These are phyloP conservation scores for Aschersonia sp. DNA, from an alignment of 2,329 filamentous ascomycete genomes.

Conservation along the genomic window DNA sequence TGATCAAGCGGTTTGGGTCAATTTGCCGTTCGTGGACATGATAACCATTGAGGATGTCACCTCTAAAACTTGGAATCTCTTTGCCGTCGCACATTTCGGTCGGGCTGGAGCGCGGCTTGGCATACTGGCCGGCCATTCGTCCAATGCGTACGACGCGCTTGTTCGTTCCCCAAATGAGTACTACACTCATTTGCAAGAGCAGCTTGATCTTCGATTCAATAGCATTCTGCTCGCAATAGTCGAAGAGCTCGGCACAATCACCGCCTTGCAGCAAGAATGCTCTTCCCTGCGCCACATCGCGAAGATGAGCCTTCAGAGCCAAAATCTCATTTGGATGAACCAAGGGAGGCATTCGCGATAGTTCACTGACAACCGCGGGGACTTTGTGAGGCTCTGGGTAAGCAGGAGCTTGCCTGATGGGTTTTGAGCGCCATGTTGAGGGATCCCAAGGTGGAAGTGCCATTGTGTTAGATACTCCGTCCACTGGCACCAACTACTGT, in stretches of 20 bases:
- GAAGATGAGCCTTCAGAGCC: constrained; percentile 62
- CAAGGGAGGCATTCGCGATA: constrained; percentile 58
- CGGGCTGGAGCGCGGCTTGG: constrained; percentile 83
- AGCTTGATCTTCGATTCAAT: constrained; percentile 97
- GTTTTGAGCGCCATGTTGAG: constrained; percentile 61
- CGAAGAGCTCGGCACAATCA: constrained; percentile 94
- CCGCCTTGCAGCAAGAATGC: constrained; percentile 92
- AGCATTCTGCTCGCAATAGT: constrained; percentile 79
- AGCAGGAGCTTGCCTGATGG: constrained; percentile 61
- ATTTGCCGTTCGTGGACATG: constrained; percentile 59
- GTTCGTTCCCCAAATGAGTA: constrained; percentile 76
- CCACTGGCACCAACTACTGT: neutral
- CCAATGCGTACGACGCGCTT: constrained; percentile 85
- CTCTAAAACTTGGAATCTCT: constrained; percentile 79
- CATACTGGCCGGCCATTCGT: constrained; percentile 94
- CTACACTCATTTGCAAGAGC: constrained; percentile 89
- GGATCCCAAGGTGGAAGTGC: constrained; percentile 34
- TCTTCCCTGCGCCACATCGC: constrained; percentile 78
- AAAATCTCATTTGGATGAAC: constrained; percentile 72
- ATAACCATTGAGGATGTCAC: constrained; percentile 91
- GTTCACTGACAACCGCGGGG: constrained; percentile 45
- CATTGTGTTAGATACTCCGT: neutral
- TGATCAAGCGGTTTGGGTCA: constrained; percentile 71
- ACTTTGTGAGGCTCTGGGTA: constrained; percentile 52
- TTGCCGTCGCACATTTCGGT: constrained; percentile 70